Evolutionary conservation across 2,329 filamentous ascomycete genomes (phyloP), one percentile per base, ranked within the genome.

Genomic region (Colletotrichum sp.): DNA sequence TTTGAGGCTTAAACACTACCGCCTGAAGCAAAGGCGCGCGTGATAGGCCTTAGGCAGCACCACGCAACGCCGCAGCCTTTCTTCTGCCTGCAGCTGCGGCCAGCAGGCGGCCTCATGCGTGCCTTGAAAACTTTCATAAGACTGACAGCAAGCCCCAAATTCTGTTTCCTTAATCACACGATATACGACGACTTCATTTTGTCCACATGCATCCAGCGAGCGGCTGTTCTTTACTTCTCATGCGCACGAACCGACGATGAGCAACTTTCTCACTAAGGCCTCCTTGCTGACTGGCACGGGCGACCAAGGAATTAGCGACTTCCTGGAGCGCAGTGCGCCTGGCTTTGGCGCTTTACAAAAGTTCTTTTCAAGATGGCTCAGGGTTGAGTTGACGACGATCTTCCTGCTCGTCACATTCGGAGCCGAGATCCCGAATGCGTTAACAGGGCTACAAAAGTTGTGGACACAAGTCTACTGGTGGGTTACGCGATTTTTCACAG

Each of bases 401-500:
- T 78, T 84, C 30, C 80, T 84, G 6, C 74, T 79, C 5, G 78
- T 85, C 34, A 82, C 84, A n/a, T 77, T 85, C 39, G 79, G 84
- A 66, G 83, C 83, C 22, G 81, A 83, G 5, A 79, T 84, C 2
- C 83, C 83, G 0, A 78, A 76, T n/a, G 83, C 82, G 2, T 76
- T 82, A 10, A 77, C 79, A 9, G 80, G 82, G 61, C 67, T 85
- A 7, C 80, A 80, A n/a, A 74, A 78, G 10, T 70, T 82, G 4
- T 79, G 79, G 3, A 75, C 78, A 22, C 82, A 82, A 73, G 16
- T 85, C 32, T 85, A 84, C 74, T 84, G 83, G 80, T 83, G 81
- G 80, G 77, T 85, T 6, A 81, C 83, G 3, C 79, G 81, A 4
- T 85, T 85, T 76, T 81, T 85, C 68, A 85, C 84, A 0, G 82